Evolutionary conservation across 2,329 filamentous ascomycete species (phyloP), one percentile per base, ranked within the genome.

Genomic region (Trichoderma sp.): DNA sequence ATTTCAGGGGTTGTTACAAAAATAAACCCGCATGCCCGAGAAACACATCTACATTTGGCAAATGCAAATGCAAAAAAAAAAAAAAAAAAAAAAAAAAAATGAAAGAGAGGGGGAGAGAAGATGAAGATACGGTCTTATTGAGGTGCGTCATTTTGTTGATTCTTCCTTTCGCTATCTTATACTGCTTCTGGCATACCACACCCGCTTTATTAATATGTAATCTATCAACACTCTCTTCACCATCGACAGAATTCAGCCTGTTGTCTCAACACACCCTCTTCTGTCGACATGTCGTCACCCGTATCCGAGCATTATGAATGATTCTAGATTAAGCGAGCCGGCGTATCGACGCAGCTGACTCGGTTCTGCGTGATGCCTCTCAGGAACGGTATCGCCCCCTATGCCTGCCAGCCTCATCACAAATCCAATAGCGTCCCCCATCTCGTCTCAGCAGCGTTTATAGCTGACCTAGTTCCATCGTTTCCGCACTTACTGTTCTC

Each of bases 1-100:
- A 64, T 54, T 18, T 55, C 54, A 66, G 63, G 52, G 58, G 59
- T 28, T 68, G 59, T 68, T 61, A 51, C 66, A 58, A 37, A 49
- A 63, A 30, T 30, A 16, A 26, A 32, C 21, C n/a, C 54, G 54
- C 54, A 56, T 55, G 26, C 7, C 52, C 37, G 37, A 39, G 21
- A 43, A 13, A n/a, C 46, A 10, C 4, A 18, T 49, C 54, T 5
- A n/a, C 51, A 32, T 39, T 39, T 24, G n/a, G 18, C 43, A 30
- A 60, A 54, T 21, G 7, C 46, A 43, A n/a, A n/a, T n/a, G n/a
- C n/a, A n/a, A n/a, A n/a, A n/a, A n/a, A n/a, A n/a, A n/a, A n/a
- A n/a, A n/a, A n/a, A n/a, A n/a, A n/a, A n/a, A n/a, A n/a, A n/a
- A n/a, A n/a, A n/a, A n/a, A 5, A 60, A 14, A 32, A 26, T n/a